Evolutionary conservation across 2,329 filamentous ascomycete genomes (phyloP).

Genomic region (Neofusicoccum cordaticola): DNA sequence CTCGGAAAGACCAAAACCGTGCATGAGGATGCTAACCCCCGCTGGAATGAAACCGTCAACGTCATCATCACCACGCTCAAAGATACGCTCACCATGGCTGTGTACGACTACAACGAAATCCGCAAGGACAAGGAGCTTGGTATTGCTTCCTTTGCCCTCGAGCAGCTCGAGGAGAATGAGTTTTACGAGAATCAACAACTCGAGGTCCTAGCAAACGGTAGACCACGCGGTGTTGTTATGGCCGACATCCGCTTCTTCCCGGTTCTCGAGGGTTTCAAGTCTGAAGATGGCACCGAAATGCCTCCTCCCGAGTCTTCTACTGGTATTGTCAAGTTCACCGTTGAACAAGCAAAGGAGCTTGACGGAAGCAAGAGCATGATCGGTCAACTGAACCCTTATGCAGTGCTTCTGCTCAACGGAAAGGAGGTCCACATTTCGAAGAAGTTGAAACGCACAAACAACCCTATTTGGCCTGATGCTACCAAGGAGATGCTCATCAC

Average conservation of each 20-base stretch:
- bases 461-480: constrained; percentile 91
- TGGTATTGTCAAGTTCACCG: constrained; percentile 87
- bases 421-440: constrained; percentile 87
- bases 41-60: constrained; percentile 97
- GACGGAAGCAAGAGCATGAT: constrained; percentile 90
- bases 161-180: constrained; percentile 72
- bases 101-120: constrained; percentile 93
- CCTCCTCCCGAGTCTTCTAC: constrained; percentile 87
- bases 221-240: constrained; percentile 74
- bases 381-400: constrained; percentile 88
- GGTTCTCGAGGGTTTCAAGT: constrained; percentile 69
- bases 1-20: constrained; percentile 88
- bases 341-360: constrained; percentile 95
- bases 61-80: constrained; percentile 89
- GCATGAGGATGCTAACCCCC: constrained; percentile 78
- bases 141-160: constrained; percentile 77
- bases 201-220: constrained; percentile 80
- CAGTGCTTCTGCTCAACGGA: constrained; percentile 81
- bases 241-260: constrained; percentile 94
- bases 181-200: constrained; percentile 82
- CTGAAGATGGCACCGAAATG: constrained; percentile 73
- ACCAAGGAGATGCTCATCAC: constrained; percentile 94
- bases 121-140: constrained; percentile 96
- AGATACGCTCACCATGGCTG: constrained; percentile 77
- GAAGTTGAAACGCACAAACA: constrained; percentile 94